phyloP scores from a whole-genome alignment of 2,329 filamentous ascomycete species.

The Neofusicoccum parvum region DNA sequence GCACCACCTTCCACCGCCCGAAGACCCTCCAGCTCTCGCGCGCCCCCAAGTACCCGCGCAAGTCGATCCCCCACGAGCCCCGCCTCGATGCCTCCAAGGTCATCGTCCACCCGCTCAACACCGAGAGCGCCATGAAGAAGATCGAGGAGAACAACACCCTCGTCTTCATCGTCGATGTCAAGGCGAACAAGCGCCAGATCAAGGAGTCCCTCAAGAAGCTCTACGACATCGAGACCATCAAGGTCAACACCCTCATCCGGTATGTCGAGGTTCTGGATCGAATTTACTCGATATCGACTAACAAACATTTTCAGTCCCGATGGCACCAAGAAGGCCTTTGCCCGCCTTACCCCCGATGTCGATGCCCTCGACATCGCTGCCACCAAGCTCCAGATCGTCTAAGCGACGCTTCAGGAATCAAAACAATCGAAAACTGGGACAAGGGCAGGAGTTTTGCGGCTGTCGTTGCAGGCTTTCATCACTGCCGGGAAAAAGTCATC shows the following conservation, averaged over 20 bases:
- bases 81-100: slow-evolving; percentile 98
- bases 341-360: slow-evolving; percentile 91
- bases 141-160: slow-evolving; percentile 99
- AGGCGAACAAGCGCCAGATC: slow-evolving; percentile 98
- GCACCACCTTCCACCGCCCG: slow-evolving; percentile 90
- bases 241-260: slow-evolving; percentile 99
- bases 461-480: slow-evolving; percentile 12
- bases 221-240: slow-evolving; percentile 96
- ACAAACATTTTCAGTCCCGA: slow-evolving; percentile 66
- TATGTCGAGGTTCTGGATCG: slow-evolving; percentile 47
- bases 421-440: slow-evolving; percentile 6
- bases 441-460: slow-evolving; percentile 20
- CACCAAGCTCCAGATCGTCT: slow-evolving; percentile 98
- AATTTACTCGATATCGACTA: neutral
- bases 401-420: slow-evolving; percentile 46
- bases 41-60: slow-evolving; percentile 93
- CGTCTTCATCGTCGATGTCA: slow-evolving; percentile 91
- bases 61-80: slow-evolving; percentile 85
- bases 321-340: slow-evolving; percentile 98
- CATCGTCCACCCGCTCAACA: slow-evolving; percentile 98
- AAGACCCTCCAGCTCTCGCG: slow-evolving; percentile 94
- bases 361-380: slow-evolving; percentile 99
- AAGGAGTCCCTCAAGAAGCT: slow-evolving; percentile 98
- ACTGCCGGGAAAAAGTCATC: slow-evolving; percentile 21
- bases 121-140: slow-evolving; percentile 99